Evolutionary conservation across 129 eudicot genomes (phyloP).

Genomic region (Tagetes erecta): DNA sequence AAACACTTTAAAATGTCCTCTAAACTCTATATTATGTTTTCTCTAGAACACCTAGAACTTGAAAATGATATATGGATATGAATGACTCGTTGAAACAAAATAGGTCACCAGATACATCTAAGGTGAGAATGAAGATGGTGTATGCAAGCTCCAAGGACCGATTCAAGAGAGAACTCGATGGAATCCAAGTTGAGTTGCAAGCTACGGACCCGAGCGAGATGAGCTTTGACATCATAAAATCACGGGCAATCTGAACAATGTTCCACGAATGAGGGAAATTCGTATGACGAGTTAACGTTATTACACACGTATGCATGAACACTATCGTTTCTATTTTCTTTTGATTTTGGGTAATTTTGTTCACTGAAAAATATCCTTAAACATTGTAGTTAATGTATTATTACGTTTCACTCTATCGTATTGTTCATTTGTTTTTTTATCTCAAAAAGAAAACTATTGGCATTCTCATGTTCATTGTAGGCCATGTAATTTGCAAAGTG

Average conservation of each 20-base stretch:
- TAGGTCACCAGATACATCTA: constrained; percentile 87
- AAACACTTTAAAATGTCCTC: too few species aligned
- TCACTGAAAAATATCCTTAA: constrained; percentile 14
- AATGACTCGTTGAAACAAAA: background rate
- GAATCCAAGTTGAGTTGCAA: constrained; percentile 86
- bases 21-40: too few species aligned
- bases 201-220: constrained; percentile 95
- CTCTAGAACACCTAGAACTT: background rate
- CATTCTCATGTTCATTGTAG: background rate
- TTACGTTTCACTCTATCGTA: constrained; percentile 26
- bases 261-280: constrained; percentile 18
- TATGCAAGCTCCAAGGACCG: constrained; percentile 95
- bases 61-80: constrained; percentile 14
- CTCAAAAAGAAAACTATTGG: constrained; percentile 5
- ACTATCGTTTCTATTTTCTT: constrained; percentile 3
- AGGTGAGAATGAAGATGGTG: constrained; percentile 94
- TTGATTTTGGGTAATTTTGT: constrained; percentile 14
- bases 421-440: constrained; percentile 4
- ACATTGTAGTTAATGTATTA: constrained; percentile 28
- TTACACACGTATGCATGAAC: constrained; percentile 7
- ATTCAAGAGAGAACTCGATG: constrained; percentile 89
- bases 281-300: constrained; percentile 24
- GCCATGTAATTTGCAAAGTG: too few species aligned
- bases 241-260: constrained; percentile 56
- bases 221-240: constrained; percentile 82